Base-by-base conservation (phyloP, 1,284 basidiomycete genomes). In the Ceratobasidium sp. region DNA sequence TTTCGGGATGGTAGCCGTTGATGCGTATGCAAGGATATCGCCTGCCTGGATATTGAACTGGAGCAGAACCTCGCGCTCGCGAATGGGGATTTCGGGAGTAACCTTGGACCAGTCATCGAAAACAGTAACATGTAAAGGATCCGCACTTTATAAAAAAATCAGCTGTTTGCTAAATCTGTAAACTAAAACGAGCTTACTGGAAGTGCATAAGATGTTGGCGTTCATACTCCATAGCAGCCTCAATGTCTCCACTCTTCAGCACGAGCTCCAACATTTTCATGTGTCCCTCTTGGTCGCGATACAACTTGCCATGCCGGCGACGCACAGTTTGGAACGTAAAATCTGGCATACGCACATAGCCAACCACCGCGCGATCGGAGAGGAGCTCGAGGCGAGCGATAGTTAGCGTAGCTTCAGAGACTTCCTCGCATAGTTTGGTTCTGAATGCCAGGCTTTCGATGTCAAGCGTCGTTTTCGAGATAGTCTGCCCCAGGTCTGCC, bases 71-170 rank as follows among this genome's bases (percentile, higher is more conserved):
- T 89, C 90, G 4, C 87, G 87, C 43, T 89, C 86, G 49, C 86
- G 83, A n/a, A 86, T 83, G 57, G 86, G 80, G 17, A 83, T 78
- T 40, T 83, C 80, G 1, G 85, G 80, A 17, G 85, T 83, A 74
- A 88, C 86, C 66, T 85, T 85, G 4, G 89, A 89, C 95, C 95
- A 97, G 81, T 97, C 94, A 80, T 97, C 95, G 78, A 87, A 89
- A 57, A 96, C 90, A 65, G 89, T 89, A 68, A 96, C 88, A 76
- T 89, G 86, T 40, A 95, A 83, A 0, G 95, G 94, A 80, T 94
- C 92, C 32, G 95, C 91, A 54, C 94, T 96, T 77, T 25, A 75
- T 37, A 9, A n/a, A 46, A n/a, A 46, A 13, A 65, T 76, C 32
- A 61, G 57, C 57, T 34, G 5, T 67, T 43, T 57, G 32, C 32